A percentile compares a stretch with the other conserved stretches of the same genome.
Evolutionary conservation across 73 alveolate species (phyloP).

Genomic region (Paramecium caudatum): DNA sequence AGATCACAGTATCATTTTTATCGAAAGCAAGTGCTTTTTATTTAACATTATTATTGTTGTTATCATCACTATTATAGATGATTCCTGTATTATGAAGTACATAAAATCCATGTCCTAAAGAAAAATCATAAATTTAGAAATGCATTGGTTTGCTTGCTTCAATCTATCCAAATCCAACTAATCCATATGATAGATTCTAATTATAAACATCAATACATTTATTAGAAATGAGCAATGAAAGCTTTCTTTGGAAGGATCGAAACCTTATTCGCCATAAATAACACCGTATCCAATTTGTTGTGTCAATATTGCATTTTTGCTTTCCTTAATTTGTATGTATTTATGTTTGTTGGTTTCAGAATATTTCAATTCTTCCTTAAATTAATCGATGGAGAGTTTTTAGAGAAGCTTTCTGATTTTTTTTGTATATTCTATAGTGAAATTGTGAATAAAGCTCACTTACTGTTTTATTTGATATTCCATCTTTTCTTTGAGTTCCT

Average conservation of each 20-base stretch:
- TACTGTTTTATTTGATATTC: background rate
- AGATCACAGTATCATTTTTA: background rate
- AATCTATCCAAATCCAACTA: conserved; percentile 19
- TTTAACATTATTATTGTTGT: background rate
- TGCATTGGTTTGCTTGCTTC: conserved; percentile 32
- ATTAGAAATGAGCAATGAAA: conserved; percentile 7
- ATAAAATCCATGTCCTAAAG: conserved; percentile 21
- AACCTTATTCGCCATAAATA: background rate
- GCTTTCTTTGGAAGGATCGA: conserved; percentile 27
- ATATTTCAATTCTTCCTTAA: conserved; percentile 22
- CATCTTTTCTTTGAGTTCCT: background rate
- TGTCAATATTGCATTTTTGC: conserved; percentile 6
- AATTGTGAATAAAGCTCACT: background rate
- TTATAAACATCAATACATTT: background rate
- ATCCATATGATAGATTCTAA: conserved; percentile 18
- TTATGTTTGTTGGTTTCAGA: conserved; percentile 36
- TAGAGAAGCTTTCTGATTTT: background rate
- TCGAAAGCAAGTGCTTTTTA: background rate
- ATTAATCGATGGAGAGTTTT: background rate
- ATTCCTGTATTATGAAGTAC: conserved; percentile 22
- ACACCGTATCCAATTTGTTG: conserved; percentile 20
- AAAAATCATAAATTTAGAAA: background rate
- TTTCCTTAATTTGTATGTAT: background rate
- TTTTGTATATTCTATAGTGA: conserved; percentile 24
- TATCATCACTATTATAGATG: background rate